Conservation (phyloP, 75 land plant genomes). For the Pinus tabuliformis region DNA sequence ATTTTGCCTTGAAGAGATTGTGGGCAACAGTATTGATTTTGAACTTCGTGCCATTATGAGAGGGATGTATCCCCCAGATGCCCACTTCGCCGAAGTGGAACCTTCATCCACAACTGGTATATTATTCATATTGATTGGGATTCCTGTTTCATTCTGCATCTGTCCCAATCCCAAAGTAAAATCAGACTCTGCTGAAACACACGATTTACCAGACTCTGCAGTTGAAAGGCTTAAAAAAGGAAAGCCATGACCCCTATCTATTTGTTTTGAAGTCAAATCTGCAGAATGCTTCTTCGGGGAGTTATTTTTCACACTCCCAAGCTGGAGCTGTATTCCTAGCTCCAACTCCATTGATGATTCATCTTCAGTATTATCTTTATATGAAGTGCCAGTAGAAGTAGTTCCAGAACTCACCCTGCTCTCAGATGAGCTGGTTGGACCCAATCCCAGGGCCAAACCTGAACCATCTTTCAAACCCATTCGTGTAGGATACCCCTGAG, state of each 20-base stretch:
- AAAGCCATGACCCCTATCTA: slow-evolving; percentile 14
- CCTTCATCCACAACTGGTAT: slow-evolving; percentile 40
- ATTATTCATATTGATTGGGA: not conserved
- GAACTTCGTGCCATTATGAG: slow-evolving; percentile 20
- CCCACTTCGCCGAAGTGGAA: slow-evolving; percentile 49
- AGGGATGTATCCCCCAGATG: slow-evolving; percentile 43
- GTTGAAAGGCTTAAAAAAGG: slow-evolving; percentile 48
- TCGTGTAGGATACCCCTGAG: not conserved
- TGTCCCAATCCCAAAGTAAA: slow-evolving; percentile 20
- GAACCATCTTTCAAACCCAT: slow-evolving; percentile 19
- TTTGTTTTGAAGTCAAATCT: slow-evolving; percentile 9
- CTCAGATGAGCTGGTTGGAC: slow-evolving; percentile 55
- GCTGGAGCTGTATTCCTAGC: slow-evolving; percentile 45
- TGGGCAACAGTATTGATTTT: not conserved
- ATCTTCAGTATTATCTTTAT: slow-evolving; percentile 55
- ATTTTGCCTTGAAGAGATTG: not conserved
- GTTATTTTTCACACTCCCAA: slow-evolving; percentile 36
- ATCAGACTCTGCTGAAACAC: slow-evolving; percentile 32
- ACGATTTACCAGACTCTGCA: slow-evolving; percentile 7
- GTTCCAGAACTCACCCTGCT: slow-evolving; percentile 61
- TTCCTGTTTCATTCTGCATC: slow-evolving; percentile 11
- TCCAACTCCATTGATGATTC: slow-evolving; percentile 61
- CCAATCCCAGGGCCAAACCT: slow-evolving; percentile 45
- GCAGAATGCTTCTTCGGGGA: slow-evolving; percentile 26
- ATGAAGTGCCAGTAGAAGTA: slow-evolving; percentile 38